phyloP scores from a whole-genome alignment of 2,329 filamentous ascomycete species.

The Trichoderma asperellum region DNA sequence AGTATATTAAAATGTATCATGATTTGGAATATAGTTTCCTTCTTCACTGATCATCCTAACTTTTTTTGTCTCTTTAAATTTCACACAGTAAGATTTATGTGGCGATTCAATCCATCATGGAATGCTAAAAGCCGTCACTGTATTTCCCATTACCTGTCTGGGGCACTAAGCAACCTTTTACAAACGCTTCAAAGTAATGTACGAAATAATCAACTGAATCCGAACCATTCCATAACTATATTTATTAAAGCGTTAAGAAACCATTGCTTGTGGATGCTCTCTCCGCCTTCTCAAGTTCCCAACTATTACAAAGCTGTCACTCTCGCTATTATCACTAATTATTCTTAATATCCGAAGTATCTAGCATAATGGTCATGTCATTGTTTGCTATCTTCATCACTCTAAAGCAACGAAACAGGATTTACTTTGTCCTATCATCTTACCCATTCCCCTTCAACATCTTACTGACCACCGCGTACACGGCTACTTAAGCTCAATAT shows the following conservation, averaged over 20 bases:
- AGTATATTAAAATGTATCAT: too few relatives aligned
- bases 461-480: background rate
- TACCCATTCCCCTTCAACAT: background rate
- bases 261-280: background rate
- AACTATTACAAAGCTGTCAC: background rate
- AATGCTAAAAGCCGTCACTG: too few relatives aligned
- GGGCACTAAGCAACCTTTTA: too few relatives aligned
- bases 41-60: rapidly evolving
- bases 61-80: too few relatives aligned
- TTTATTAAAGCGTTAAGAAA: background rate
- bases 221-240: too few relatives aligned
- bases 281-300: background rate
- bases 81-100: too few relatives aligned
- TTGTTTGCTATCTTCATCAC: background rate
- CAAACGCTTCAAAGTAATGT: too few relatives aligned
- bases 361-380: background rate
- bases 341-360: background rate
- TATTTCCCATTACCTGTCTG: too few relatives aligned
- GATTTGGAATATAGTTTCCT: rapidly evolving
- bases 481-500: background rate
- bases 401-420: background rate
- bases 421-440: background rate
- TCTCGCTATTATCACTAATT: background rate
- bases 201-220: too few relatives aligned
- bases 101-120: too few relatives aligned